Percentiles rank a stretch among this genome's conserved stretches.
These are phyloP conservation scores for Fusarium sp. DNA, from an alignment of 2,329 filamentous ascomycete genomes.

Conservation along the genomic window DNA sequence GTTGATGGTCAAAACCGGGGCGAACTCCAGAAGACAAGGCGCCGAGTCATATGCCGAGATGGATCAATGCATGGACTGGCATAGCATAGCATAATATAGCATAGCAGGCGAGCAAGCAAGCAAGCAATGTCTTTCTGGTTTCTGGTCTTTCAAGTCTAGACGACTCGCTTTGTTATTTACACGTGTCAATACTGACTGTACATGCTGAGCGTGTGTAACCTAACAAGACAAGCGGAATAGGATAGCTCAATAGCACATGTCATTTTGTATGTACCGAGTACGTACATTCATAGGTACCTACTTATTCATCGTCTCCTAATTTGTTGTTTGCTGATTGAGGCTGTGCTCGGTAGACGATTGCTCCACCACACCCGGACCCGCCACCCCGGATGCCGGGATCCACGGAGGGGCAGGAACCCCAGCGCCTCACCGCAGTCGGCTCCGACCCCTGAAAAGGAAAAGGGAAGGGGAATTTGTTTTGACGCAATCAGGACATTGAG, in stretches of 20 bases:
- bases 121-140: conserved; percentile 19
- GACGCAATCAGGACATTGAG: background rate
- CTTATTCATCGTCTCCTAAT: background rate
- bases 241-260: background rate
- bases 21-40: conserved; percentile 7
- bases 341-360: conserved; percentile 20
- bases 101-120: conserved; percentile 23
- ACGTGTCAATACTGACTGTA: conserved; percentile 1
- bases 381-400: conserved; percentile 35
- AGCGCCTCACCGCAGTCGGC: conserved; percentile 30
- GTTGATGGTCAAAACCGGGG: conserved; percentile 7
- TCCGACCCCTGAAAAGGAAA: conserved; percentile 18
- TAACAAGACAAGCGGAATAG: background rate
- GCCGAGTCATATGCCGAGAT: conserved; percentile 4
- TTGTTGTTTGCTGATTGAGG: conserved; percentile 13
- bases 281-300: background rate
- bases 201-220: background rate
- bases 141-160: background rate
- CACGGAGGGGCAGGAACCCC: conserved; percentile 17
- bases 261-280: background rate
- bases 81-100: conserved; percentile 19
- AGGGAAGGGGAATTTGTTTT: background rate
- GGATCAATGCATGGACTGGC: conserved; percentile 4
- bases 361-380: conserved; percentile 25
- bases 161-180: conserved; percentile 3